Evolutionary conservation across 176 grass and related monocot species (phyloP), one percentile per base, ranked within the genome.

Genomic region (Aegilops sharonensis): DNA sequence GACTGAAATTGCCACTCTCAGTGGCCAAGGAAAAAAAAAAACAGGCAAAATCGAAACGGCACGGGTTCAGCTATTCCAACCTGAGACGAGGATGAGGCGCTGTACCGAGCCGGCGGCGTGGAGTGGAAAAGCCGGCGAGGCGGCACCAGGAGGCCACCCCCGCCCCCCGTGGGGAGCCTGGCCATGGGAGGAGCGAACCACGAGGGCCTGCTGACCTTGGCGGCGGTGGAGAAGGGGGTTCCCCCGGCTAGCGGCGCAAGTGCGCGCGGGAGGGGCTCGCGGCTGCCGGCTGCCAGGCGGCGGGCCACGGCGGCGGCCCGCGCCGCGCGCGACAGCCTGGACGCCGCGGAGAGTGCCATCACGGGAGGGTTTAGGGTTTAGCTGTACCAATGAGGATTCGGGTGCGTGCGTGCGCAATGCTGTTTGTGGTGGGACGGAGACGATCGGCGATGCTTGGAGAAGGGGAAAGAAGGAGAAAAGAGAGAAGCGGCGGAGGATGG

Each of bases 81-180:
- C 84, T 90, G 88, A 43, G 93, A 87, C 3, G 87, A 89, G 35
- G 88, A 84, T 3, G 89, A 84, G 50, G 65, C 25, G 83, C 85
- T 88, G 83, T 83, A 77, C 32, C 45, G 85, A 72, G 79, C 30
- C 25, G 83, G 79, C n/a, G 75, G 10, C 4, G 89, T 87, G 23
- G 79, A 88, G 52, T 88, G 93, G 85, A 92, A 90, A 37, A 83
- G 62, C 14, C 92, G 82, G 50, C 81, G 78, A 31, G 71, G 43
- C 71, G 56, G 72, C 65, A 45, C 72, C 20, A 56, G 36, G 34
- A 82, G 64, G 40, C 80, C 47, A 5, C 56, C 48, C 25, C 29
- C 64, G 54, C 27, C 21, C 40, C 52, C 24, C 80, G 76, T 42
- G 12, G 70, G 65, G 4, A 81, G 5, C 43, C 81, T 60, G 32